Conservation (phyloP, 176 grass and related monocot genomes). For the Leersia perrieri region DNA sequence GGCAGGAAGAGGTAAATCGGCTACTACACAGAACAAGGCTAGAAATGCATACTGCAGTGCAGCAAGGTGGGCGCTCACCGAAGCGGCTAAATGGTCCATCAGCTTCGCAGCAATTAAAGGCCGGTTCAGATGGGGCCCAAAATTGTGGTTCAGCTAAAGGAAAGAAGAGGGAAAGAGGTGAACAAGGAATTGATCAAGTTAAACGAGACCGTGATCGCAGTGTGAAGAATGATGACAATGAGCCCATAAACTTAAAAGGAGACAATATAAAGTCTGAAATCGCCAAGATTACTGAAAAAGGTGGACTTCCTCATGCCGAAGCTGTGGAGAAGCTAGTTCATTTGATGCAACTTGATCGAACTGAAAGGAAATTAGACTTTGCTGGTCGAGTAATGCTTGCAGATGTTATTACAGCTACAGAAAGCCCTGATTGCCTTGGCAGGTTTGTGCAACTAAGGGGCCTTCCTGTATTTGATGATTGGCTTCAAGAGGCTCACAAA, state of each 20-base stretch:
- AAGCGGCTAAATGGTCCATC: conserved; percentile 56
- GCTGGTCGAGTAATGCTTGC: conserved; percentile 61
- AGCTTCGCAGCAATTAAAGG: conserved; percentile 64
- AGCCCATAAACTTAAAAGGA: conserved; percentile 47
- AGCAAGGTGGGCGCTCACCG: conserved; percentile 73
- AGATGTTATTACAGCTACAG: conserved; percentile 75
- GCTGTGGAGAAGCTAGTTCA: conserved; percentile 77
- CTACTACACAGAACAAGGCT: conserved; percentile 62
- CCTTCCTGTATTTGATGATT: conserved; percentile 76
- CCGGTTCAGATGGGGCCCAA: conserved; percentile 53
- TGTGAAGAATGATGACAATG: conserved; percentile 54
- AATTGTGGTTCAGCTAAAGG: conserved; percentile 67
- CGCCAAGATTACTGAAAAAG: conserved; percentile 64
- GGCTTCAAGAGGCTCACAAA: conserved; percentile 95
- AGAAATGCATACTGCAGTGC: conserved; percentile 96
- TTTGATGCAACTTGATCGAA: conserved; percentile 74
- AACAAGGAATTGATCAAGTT: conserved; percentile 53
- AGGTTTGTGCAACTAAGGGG: conserved; percentile 81
- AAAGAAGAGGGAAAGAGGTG: conserved; percentile 80
- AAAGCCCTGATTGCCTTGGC: conserved; percentile 59
- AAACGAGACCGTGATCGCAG: conserved; percentile 57
- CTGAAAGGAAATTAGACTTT: conserved; percentile 68
- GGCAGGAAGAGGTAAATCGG: conserved; percentile 79
- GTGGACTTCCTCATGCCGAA: conserved; percentile 60
- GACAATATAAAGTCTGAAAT: conserved; percentile 66